Base-by-base conservation (phyloP, 768 basidiomycete species). In the Kwoniella newhampshirensis region DNA sequence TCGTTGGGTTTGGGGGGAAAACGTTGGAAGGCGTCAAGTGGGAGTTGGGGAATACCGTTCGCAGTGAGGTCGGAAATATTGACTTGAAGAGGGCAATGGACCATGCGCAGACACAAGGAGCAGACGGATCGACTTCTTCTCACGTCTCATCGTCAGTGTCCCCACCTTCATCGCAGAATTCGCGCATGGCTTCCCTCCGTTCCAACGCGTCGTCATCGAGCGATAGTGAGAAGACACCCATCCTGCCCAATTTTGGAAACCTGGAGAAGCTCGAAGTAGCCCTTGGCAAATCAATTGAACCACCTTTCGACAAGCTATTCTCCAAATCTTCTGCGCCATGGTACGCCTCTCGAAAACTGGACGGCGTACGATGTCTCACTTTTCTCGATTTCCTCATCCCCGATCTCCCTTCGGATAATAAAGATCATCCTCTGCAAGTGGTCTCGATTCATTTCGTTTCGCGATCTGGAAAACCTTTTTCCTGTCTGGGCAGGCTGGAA, bases 271-370 rank as follows among this genome's bases (percentile, higher is more conserved):
- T 58, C 42, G 56, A 58, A 46, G 60, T 61, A 7, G 68, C 70
- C 13, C 51, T 75, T 1, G 74, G 74, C n/a, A 74, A 73, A 49
- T 65, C 68, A 23, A 61, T 74, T 50, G 53, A 66, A 8, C 60
- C 66, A 7, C 58, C 59, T 12, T 60, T 68, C 45, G 42, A 39
- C 9, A 57, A 66, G 30, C 42, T 66, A 15, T 50, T 62, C 50
- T 52, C 54, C 32, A 32, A 52, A 13, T 13, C 32, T 20, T 26
- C 47, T 6, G 27, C 46, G 11, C 36, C 17, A 9, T 75, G 74
- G 74, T 72, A 66, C 48, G 74, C 70, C 25, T 70, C 68, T 11
- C 58, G 74, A n/a, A 75, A 75, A 43, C 62, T 75, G 7, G 74
- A 75, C 52, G 74, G 74, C 12, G 70, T 74, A 0, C 51, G 74